These are phyloP conservation scores for Teratosphaeria nubilosa DNA, from an alignment of 2,329 filamentous ascomycete species.

Conservation along the genomic window DNA sequence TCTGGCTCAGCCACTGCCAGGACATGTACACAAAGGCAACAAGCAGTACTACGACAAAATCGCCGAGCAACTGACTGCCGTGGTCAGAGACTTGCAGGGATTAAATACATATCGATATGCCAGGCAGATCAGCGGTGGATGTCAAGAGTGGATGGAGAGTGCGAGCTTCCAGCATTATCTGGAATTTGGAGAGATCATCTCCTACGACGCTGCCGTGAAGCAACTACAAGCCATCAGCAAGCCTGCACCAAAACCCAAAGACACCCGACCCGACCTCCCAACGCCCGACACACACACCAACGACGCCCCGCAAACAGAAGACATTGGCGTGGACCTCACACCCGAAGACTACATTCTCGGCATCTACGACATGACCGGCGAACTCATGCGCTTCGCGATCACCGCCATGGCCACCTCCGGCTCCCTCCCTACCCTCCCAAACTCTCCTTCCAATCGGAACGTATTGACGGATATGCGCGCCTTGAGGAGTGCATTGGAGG, in stretches of 20 bases:
- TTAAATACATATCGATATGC: slow-evolving; percentile 78
- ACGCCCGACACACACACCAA: background rate
- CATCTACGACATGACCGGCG: slow-evolving; percentile 86
- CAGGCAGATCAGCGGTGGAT: slow-evolving; percentile 62
- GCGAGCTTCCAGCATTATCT: slow-evolving; percentile 85
- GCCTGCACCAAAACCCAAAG: background rate
- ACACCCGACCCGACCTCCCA: background rate
- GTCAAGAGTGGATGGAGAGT: slow-evolving; percentile 93
- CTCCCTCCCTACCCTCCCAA: slow-evolving; percentile 38
- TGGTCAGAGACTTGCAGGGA: slow-evolving; percentile 64
- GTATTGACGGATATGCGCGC: slow-evolving; percentile 74
- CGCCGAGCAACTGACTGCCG: slow-evolving; percentile 52
- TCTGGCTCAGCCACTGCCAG: slow-evolving; percentile 51
- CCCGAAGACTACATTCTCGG: slow-evolving; percentile 82
- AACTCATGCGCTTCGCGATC: slow-evolving; percentile 94
- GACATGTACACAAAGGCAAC: slow-evolving; percentile 60
- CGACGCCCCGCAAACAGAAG: slow-evolving; percentile 11
- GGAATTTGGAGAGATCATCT: slow-evolving; percentile 46
- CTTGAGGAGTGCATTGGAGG: slow-evolving; percentile 66
- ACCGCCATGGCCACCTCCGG: slow-evolving; percentile 72
- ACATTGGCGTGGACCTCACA: slow-evolving; percentile 52
- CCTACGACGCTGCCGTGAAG: slow-evolving; percentile 47
- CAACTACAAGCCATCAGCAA: slow-evolving; percentile 24
- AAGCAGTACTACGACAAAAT: slow-evolving; percentile 62
- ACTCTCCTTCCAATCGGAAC: slow-evolving; percentile 33